Percentiles rank a stretch among this genome's conserved stretches.
Evolutionary conservation across 768 basidiomycete species (phyloP).

Genomic region (Zangia roseola): DNA sequence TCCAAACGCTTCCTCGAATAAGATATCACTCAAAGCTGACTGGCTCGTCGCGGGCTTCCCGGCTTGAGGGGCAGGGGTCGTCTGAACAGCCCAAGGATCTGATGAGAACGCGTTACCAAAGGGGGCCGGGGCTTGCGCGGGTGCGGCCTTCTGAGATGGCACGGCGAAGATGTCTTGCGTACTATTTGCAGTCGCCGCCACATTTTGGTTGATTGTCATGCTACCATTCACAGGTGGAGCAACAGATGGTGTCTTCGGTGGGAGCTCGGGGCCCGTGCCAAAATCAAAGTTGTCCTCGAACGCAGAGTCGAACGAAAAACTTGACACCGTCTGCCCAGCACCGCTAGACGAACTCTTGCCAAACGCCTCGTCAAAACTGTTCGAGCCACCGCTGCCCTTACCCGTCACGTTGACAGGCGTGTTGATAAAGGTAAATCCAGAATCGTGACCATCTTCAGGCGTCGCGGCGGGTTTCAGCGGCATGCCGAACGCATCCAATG

Average conservation of each 20-base stretch:
- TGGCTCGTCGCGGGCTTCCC: conserved; percentile 15
- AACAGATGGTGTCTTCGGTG: conserved; percentile 24
- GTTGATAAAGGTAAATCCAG: conserved; percentile 20
- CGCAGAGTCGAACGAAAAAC: conserved; percentile 63
- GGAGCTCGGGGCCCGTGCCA: conserved; percentile 29
- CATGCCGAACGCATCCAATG: conserved; percentile 43
- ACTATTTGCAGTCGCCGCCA: conserved; percentile 6
- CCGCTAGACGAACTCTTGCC: conserved; percentile 47
- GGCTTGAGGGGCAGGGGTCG: conserved; percentile 10
- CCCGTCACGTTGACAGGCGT: conserved; percentile 11
- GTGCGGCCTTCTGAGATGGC: conserved; percentile 13
- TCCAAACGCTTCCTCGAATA: conserved; percentile 60
- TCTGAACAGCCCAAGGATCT: conserved; percentile 7
- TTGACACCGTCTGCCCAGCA: conserved; percentile 31
- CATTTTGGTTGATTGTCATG: conserved; percentile 7
- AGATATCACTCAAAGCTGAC: conserved; percentile 23
- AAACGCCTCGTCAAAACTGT: conserved; percentile 76
- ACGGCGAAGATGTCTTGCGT: conserved; percentile 10
- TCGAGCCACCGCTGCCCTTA: conserved; percentile 34
- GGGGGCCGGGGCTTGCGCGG: conserved; percentile 30
- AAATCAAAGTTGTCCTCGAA: conserved; percentile 73
- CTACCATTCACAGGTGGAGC: conserved; percentile 27
- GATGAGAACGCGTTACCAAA: conserved; percentile 51
- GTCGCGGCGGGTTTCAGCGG: conserved; percentile 17
- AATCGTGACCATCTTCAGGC: conserved; percentile 21